Base-by-base conservation (phyloP, 2,329 filamentous ascomycete species). In the Sclerotinia trifoliorum region DNA sequence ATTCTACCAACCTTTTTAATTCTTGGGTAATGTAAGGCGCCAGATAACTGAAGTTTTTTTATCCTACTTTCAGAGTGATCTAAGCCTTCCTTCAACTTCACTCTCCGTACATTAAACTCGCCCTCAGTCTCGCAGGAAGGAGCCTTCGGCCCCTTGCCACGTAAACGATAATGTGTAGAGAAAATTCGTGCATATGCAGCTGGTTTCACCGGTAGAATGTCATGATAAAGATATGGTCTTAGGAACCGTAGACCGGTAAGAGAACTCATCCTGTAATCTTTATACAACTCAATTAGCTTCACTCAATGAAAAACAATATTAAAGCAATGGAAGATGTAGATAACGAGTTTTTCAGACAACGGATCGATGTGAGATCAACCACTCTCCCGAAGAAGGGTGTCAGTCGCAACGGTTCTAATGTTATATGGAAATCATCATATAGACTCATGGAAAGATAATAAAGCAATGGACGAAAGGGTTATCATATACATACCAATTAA, bases 401-500 rank as follows among this genome's bases (percentile, higher is more conserved):
- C 83, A 85, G 81, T 85, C 82, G 83, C 83, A 85, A 84, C 83
- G 83, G 83, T 85, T 85, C 83, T 85, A 81, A 80, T 76, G 77
- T 81, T 79, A 80, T 78, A 80, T 79, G 76, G 77, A 76, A 79
- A 79, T 85, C 83, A 85, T 85, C 83, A 84, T 80, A 42, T 54
- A 58, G 44, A 66, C 65, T 66, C 65, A 32, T 52, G 32, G 21
- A n/a, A 15, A 13, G n/a, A 24, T 39, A 11, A 32, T 55, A 11
- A 32, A 39, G 29, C 8, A 26, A 39, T 24, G n/a, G 13, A 62
- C 11, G 7, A 39, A 62, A 19, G 8, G 21, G 26, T 21, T 39
- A 51, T 13, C 24, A 6, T 39, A 26, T 39, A 62, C 60, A 51
- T 62, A 62, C 60, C 46, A 51, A 13, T 26, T 39, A 5, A 26